Evolutionary conservation across 1,284 basidiomycete species (phyloP).

Genomic region (Naganishia sp.): DNA sequence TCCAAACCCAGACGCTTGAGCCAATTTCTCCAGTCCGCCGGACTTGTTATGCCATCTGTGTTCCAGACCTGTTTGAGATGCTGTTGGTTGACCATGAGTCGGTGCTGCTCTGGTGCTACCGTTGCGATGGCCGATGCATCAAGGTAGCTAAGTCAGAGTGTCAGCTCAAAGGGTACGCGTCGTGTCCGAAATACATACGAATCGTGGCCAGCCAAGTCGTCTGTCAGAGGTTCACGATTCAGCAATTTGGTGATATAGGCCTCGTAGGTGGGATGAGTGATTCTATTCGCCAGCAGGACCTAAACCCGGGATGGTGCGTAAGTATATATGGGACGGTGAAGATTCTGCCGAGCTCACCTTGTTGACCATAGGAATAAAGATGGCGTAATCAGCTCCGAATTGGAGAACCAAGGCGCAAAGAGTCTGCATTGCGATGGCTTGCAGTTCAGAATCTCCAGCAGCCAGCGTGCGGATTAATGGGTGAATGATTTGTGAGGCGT

Average conservation of each 20-base stretch:
- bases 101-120: slow-evolving; percentile 67
- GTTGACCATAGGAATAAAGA: slow-evolving; percentile 95
- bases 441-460: slow-evolving; percentile 73
- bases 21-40: slow-evolving; percentile 96
- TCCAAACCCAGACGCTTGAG: slow-evolving; percentile 90
- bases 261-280: slow-evolving; percentile 86
- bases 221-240: slow-evolving; percentile 87
- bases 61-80: slow-evolving; percentile 98
- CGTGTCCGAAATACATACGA: slow-evolving; percentile 39
- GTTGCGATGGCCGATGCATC: slow-evolving; percentile 36
- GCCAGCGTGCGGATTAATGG: slow-evolving; percentile 87
- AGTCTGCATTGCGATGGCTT: slow-evolving; percentile 87
- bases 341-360: slow-evolving; percentile 64
- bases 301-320: slow-evolving; percentile 46
- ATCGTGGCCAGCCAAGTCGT: slow-evolving; percentile 57
- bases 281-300: slow-evolving; percentile 75
- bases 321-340: neutral
- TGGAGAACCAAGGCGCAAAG: slow-evolving; percentile 89
- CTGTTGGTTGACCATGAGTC: slow-evolving; percentile 95
- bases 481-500: slow-evolving; percentile 95
- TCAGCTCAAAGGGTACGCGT: neutral
- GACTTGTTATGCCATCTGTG: slow-evolving; percentile 72
- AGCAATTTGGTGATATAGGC: slow-evolving; percentile 83
- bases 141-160: slow-evolving; percentile 8
- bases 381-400: slow-evolving; percentile 93